phyloP scores from a whole-genome alignment of 768 basidiomycete genomes.

The Rhodotorula taiwanensis region DNA sequence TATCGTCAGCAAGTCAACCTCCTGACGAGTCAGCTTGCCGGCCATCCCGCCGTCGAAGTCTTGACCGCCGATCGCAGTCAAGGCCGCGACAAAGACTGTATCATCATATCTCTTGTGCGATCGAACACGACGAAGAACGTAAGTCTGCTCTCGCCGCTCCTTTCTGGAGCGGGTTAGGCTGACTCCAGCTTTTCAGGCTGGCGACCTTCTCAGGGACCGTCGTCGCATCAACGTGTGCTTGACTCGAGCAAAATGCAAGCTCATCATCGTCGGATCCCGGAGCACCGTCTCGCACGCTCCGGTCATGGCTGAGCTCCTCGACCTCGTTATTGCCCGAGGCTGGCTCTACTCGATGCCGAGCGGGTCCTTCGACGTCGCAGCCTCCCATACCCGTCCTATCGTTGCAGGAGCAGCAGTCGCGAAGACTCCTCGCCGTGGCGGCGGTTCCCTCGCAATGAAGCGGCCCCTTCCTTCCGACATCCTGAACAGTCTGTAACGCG shows the following conservation, averaged over 20 bases:
- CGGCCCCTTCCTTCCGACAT: slow-evolving; percentile 34
- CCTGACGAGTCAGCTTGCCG: slow-evolving; percentile 59
- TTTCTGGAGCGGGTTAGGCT: too few species aligned
- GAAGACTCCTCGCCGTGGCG: neutral
- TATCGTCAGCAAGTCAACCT: slow-evolving; percentile 96
- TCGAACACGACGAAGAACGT: slow-evolving; percentile 73
- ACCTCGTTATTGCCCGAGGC: slow-evolving; percentile 59
- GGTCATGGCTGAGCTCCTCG: slow-evolving; percentile 67
- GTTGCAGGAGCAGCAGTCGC: too few species aligned
- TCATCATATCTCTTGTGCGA: slow-evolving; percentile 85
- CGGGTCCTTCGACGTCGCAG: too few species aligned
- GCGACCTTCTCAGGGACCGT: slow-evolving; percentile 93
- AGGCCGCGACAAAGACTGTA: slow-evolving; percentile 74
- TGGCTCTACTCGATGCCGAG: slow-evolving; percentile 63
- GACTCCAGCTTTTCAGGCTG: slow-evolving; percentile 54
- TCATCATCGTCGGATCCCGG: slow-evolving; percentile 83
- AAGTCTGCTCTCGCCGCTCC: too few species aligned
- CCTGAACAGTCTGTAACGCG: slow-evolving; percentile 28
- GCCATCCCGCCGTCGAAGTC: slow-evolving; percentile 51
- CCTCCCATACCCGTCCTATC: slow-evolving; percentile 34
- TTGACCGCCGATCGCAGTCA: slow-evolving; percentile 39
- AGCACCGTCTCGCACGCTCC: slow-evolving; percentile 56
- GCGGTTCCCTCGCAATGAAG: slow-evolving; percentile 26
- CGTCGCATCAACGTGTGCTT: slow-evolving; percentile 92
- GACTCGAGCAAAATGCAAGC: slow-evolving; percentile 81